Conservation (phyloP, 2,329 filamentous ascomycete species). For the Botrytis galanthina region DNA sequence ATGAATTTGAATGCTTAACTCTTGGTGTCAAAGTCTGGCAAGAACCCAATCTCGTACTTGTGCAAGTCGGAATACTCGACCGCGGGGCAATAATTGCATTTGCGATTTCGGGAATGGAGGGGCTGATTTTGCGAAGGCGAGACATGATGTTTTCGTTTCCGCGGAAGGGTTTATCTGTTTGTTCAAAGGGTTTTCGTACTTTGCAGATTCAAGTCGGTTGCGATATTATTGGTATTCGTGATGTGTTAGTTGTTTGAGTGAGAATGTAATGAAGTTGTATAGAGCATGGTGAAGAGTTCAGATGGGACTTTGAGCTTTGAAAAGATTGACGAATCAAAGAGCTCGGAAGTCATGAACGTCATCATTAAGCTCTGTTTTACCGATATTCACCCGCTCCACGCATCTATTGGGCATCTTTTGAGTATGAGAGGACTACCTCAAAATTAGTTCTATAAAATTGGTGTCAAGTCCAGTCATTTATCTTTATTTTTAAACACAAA, state of each 20-base stretch:
- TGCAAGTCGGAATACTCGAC: background rate
- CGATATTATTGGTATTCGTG: background rate
- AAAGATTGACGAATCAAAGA: constrained; percentile 8
- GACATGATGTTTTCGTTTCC: background rate
- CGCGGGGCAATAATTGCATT: constrained; percentile 29
- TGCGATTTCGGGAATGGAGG: constrained; percentile 33
- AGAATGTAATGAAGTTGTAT: background rate
- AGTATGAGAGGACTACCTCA: background rate
- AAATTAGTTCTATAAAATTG: background rate
- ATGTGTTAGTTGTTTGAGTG: background rate
- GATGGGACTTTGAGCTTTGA: constrained; percentile 1
- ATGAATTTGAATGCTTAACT: background rate
- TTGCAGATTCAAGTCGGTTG: background rate
- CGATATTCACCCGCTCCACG: background rate
- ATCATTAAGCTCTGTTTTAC: background rate
- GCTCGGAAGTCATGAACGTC: constrained; percentile 5
- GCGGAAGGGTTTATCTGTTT: background rate
- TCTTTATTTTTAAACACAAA: background rate
- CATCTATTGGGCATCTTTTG: background rate
- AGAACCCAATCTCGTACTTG: background rate
- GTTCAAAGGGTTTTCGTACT: no score
- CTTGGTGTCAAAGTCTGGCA: background rate
- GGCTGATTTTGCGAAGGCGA: constrained; percentile 25
- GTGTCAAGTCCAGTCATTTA: background rate
- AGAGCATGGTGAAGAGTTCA: background rate